A percentile compares a stretch with the other conserved stretches of the same genome.
phyloP scores from a whole-genome alignment of 2,329 filamentous ascomycete genomes.

The Hortaea sp. region DNA sequence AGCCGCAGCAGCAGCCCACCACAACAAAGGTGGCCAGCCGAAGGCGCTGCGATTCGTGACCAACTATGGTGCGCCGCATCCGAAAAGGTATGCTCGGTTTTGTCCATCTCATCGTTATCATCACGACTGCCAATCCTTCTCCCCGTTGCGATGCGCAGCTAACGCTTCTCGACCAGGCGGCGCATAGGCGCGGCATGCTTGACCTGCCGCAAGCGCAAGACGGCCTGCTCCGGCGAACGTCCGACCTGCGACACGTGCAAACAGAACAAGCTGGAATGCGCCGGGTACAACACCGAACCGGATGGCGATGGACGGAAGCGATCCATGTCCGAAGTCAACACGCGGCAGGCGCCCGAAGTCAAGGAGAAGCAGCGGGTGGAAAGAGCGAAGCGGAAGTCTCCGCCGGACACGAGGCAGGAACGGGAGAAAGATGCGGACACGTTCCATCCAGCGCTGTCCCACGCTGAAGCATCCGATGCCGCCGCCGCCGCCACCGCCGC shows the following conservation, averaged over 20 bases:
- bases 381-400: background rate
- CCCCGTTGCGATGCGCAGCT: background rate
- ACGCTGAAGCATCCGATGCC: background rate
- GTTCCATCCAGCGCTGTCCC: background rate
- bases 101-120: background rate
- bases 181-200: conserved; percentile 62
- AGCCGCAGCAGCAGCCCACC: background rate
- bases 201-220: conserved; percentile 41
- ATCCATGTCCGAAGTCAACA: conserved; percentile 7
- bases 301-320: conserved; percentile 8
- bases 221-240: conserved; percentile 37
- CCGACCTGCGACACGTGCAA: conserved; percentile 37
- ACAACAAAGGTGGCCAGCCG: conserved; percentile 6
- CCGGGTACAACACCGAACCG: conserved; percentile 34
- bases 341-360: conserved; percentile 1
- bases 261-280: conserved; percentile 39
- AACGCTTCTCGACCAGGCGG: conserved; percentile 34
- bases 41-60: conserved; percentile 58
- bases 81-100: conserved; percentile 48
- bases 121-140: background rate
- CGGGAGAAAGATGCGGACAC: background rate
- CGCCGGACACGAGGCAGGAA: background rate
- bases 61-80: conserved; percentile 69
- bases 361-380: background rate
- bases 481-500: background rate